Base-by-base conservation (phyloP, 2,329 filamentous ascomycete genomes). In the Hymenoscyphus occultus region DNA sequence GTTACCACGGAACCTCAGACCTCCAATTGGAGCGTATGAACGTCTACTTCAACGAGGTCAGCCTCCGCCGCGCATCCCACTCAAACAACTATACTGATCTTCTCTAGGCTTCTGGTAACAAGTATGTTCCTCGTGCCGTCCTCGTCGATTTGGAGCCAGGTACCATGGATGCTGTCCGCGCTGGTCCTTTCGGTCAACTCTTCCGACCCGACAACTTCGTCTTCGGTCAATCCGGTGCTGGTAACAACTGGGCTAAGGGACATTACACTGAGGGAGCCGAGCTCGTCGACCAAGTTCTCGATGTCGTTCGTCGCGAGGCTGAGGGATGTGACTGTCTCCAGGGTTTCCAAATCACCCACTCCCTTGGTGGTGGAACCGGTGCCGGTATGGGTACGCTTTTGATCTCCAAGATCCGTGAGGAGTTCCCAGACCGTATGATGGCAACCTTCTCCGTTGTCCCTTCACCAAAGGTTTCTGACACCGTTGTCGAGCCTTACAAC, bases 221-320 rank as follows among this genome's bases (percentile, higher is more conserved):
- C 79, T 98, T 98, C 82, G 95, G 95, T 76, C 95, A 98, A 86
- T 98, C 95, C 76, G 94, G 95, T 87, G 95, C 95, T 80, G 95
- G 95, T 84, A 99, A 99, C 92, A 98, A 98, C 90, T 99, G 95
- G 95, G 95, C 95, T 82, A 99, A 98, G 90, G 95, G 95, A 84
- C 95, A 99, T 82, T 99, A 99, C 88, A 99, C 95, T 72, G 95
- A 99, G 86, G 95, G 95, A 88, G 95, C 95, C 74, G 95, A 99
- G 85, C 88, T 98, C 71, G 95, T 99, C 74, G 95, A 99, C 85
- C 87, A 97, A 78, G 95, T 99, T 74, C 89, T 99, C 75, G 95
- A 98, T 79, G 95, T 99, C 73, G 94, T 99, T 78, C 95, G 95
- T 79, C 94, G 95, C 77, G 95, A 99, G 87, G 94, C 95, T 74